Conservation (phyloP, 1,284 basidiomycete species). For the Rhodotorula mucilaginosa region DNA sequence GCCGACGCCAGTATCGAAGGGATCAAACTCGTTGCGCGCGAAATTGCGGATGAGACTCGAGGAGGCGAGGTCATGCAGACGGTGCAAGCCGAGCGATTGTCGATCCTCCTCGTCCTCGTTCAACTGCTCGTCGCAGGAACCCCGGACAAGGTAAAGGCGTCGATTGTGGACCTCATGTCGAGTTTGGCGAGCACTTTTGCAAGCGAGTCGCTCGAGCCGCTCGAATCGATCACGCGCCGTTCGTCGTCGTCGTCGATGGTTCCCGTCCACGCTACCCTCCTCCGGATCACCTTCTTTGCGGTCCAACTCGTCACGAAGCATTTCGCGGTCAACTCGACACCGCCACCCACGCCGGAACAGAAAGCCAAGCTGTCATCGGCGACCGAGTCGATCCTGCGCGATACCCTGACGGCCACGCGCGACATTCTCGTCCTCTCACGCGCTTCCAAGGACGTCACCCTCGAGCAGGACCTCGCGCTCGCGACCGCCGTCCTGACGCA, state of each 20-base stretch:
- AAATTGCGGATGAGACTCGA: conserved; percentile 67
- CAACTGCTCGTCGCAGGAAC: conserved; percentile 55
- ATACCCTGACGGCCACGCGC: conserved; percentile 69
- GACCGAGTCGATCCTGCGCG: conserved; percentile 62
- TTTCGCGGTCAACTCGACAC: conserved; percentile 25
- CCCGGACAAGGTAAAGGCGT: conserved; percentile 45
- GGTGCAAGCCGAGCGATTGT: conserved; percentile 72
- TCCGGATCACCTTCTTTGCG: conserved; percentile 77
- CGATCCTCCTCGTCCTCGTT: conserved; percentile 69
- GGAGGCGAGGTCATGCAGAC: conserved; percentile 79
- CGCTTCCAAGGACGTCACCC: conserved; percentile 58
- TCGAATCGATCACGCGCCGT: conserved; percentile 68
- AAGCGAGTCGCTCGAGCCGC: conserved; percentile 70
- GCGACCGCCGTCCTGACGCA: conserved; percentile 78
- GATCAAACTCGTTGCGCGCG: conserved; percentile 61
- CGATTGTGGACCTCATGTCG: conserved; percentile 63
- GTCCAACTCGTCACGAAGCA: conserved; percentile 54
- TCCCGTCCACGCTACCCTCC: conserved; percentile 74
- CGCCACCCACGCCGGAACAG: conserved; percentile 58
- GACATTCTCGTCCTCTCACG: conserved; percentile 65
- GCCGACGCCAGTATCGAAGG: conserved; percentile 51
- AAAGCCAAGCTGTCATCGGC: conserved; percentile 60
- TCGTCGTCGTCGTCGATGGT: conserved; percentile 54
- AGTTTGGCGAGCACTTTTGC: conserved; percentile 66
- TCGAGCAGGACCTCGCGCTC: conserved; percentile 75